A percentile compares a stretch with the other conserved stretches of the same genome.
phyloP scores from a whole-genome alignment of 129 eudicot genomes.

The Escallonia herrerae region DNA sequence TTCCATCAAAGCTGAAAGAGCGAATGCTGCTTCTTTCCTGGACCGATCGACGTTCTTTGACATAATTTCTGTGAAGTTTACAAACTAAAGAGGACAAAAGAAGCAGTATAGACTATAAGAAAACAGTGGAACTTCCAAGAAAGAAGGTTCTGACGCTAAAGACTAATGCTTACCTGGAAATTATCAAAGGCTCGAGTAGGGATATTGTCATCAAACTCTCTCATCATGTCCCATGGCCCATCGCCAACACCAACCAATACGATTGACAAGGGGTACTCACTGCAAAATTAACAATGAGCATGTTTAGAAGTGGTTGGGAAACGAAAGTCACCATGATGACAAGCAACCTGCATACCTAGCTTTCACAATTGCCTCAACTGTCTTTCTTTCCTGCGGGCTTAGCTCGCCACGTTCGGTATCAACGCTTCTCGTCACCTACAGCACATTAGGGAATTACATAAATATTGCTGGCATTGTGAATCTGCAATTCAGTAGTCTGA shows the following conservation, averaged over 20 bases:
- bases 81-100: conserved; percentile 45
- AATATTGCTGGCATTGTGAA: not conserved
- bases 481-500: not conserved
- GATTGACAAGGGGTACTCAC: conserved; percentile 84
- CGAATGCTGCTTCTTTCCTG: conserved; percentile 82
- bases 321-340: not conserved
- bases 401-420: conserved; percentile 68
- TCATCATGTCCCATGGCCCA: conserved; percentile 98
- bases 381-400: conserved; percentile 78
- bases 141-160: conserved; percentile 1
- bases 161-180: conserved; percentile 62
- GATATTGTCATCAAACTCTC: conserved; percentile 86
- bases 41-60: conserved; percentile 53
- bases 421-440: conserved; percentile 90
- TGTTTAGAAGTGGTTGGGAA: not conserved
- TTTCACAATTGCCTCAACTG: conserved; percentile 88
- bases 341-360: conserved; percentile 52
- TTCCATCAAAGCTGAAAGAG: conserved; percentile 88
- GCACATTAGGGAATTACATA: not conserved
- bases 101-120: conserved; percentile 8
- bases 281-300: conserved; percentile 19
- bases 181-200: conserved; percentile 90
- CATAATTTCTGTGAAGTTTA: conserved; percentile 91
- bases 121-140: not conserved
- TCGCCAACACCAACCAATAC: conserved; percentile 92